Conservation (phyloP, 129 eudicot species). For the Pseudognaphalium luteoalbum region DNA sequence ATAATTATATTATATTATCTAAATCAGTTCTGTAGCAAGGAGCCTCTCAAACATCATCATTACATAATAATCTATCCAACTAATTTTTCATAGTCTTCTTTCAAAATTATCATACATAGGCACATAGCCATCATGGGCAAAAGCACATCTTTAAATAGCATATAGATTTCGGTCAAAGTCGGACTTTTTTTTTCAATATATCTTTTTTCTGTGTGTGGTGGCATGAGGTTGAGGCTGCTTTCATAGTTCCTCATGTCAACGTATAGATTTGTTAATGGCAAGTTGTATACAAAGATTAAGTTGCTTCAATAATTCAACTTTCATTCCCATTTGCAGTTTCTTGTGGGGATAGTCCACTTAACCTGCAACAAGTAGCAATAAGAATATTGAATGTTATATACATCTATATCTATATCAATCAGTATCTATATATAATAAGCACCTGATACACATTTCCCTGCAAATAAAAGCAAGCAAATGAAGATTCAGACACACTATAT, state of each 20-base stretch:
- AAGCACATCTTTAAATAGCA: not conserved
- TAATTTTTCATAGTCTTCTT: not conserved
- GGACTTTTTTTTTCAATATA: conserved; percentile 6
- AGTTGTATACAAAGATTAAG: conserved; percentile 18
- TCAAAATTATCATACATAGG: conserved; percentile 1
- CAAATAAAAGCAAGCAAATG: conserved; percentile 2
- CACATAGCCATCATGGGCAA: conserved; percentile 6
- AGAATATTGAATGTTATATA: not conserved
- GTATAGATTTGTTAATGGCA: conserved; percentile 2
- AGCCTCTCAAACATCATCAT: not conserved
- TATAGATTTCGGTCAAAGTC: conserved; percentile 15
- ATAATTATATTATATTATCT: too few species aligned
- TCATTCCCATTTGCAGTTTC: conserved; percentile 17
- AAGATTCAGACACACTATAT: conserved; percentile 27
- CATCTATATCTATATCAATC: not conserved
- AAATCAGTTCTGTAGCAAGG: not conserved
- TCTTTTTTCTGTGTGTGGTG: not conserved
- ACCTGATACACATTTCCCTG: not conserved
- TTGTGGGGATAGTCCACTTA: conserved; percentile 17
- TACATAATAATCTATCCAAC: not conserved
- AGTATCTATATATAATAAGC: not conserved
- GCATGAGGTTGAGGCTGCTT: conserved; percentile 24
- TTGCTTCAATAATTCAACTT: conserved; percentile 24
- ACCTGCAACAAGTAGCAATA: conserved; percentile 27
- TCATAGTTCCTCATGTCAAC: conserved; percentile 7